These are phyloP conservation scores for Leishmania turanica DNA, from an alignment of 208 protist species.

Conservation along the genomic window DNA sequence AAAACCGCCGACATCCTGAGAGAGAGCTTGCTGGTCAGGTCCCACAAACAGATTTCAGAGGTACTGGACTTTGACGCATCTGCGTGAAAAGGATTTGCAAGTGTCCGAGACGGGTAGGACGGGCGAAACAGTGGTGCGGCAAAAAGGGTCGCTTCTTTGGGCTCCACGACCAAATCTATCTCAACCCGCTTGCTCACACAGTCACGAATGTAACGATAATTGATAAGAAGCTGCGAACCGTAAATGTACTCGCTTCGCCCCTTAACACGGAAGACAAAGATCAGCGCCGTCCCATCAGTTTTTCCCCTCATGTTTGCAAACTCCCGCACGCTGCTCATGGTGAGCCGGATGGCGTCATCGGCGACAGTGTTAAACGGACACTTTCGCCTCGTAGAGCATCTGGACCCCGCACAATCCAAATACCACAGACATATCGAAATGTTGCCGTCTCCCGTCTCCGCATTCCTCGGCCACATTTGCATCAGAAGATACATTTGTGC, in stretches of 20 bases:
- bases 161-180: slow-evolving; percentile 51
- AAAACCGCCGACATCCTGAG: slow-evolving; percentile 38
- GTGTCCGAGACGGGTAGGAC: slow-evolving; percentile 36
- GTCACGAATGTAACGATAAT: slow-evolving; percentile 60
- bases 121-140: slow-evolving; percentile 49
- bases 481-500: slow-evolving; percentile 51
- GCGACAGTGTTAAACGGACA: slow-evolving; percentile 56
- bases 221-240: slow-evolving; percentile 48
- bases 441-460: slow-evolving; percentile 15
- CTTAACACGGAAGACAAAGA: slow-evolving; percentile 61
- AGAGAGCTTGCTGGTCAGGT: slow-evolving; percentile 35
- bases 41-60: slow-evolving; percentile 55
- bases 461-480: slow-evolving; percentile 26
- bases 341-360: slow-evolving; percentile 40
- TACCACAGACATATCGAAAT: slow-evolving; percentile 55
- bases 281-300: slow-evolving; percentile 16
- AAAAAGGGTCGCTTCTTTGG: slow-evolving; percentile 33
- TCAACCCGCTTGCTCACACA: slow-evolving; percentile 54
- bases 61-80: slow-evolving; percentile 28
- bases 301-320: slow-evolving; percentile 31
- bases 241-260: slow-evolving; percentile 73
- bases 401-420: slow-evolving; percentile 44
- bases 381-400: slow-evolving; percentile 46
- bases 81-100: slow-evolving; percentile 24
- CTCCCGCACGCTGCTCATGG: slow-evolving; percentile 38